Base-by-base conservation (phyloP, 768 basidiomycete genomes). In the Sarcodon sp. region DNA sequence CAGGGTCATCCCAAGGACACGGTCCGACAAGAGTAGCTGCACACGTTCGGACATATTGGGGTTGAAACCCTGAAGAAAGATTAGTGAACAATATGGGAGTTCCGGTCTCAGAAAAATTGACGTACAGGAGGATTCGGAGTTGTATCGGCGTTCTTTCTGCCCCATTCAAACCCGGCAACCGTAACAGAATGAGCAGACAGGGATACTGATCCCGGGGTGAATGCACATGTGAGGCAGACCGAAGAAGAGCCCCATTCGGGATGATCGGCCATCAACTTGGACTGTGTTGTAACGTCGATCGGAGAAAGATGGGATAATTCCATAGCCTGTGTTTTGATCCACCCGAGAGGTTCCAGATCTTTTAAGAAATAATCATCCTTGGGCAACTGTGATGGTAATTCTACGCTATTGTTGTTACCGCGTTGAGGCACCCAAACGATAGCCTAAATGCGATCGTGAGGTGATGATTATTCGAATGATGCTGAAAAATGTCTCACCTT, bases 21-120 rank as follows among this genome's bases (percentile, higher is more conserved):
- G 86, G 60, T 99, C 96, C 13, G 93, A 97, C 18, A 98, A 70
- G 50, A 98, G 71, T 33, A 98, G 72, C 63, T 90, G 87, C 18
- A 96, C 91, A 18, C 91, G 82, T 62, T 94, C 93, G 1, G 91
- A 94, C 94, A 97, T 97, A 55, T 87, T 88, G n/a, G 92, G 89
- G 65, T 94, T 98, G 71, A 94, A 99, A 37, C 94, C 91, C 69
- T 80, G 56, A 35, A 44, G 49, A 43, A 32, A 54, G 9, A 27
- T 31, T 53, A 44, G 46, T 45, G 15, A 47, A 27, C 4, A 27
- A 27, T 4, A 27, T 46, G 43, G 45, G 45, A 43, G 13, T 43
- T 50, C 13, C 51, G 46, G 52, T 46, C 48, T 34, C 35, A 43
- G 37, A 46, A 16, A 18, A 43, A 12, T 32, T 35, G 33, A 61